These are phyloP conservation scores for Bipolaris zeicola DNA, from an alignment of 2,329 filamentous ascomycete species.

Conservation along the genomic window DNA sequence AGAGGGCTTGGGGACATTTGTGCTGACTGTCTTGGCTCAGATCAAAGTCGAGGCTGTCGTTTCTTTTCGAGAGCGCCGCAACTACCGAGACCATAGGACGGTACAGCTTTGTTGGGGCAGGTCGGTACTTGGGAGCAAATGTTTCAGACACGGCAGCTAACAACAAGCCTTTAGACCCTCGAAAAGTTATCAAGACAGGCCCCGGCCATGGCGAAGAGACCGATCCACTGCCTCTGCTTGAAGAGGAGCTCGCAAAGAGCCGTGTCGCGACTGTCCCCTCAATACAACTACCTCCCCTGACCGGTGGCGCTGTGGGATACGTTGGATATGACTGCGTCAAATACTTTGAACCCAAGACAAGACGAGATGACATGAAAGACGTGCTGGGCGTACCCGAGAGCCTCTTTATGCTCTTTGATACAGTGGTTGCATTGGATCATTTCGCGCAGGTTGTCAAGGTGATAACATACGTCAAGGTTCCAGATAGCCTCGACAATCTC, in stretches of 20 bases:
- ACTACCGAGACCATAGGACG: slow-evolving; percentile 89
- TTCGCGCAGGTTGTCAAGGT: slow-evolving; percentile 93
- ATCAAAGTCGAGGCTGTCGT: slow-evolving; percentile 76
- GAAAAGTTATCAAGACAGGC: slow-evolving; percentile 84
- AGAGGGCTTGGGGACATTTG: neutral
- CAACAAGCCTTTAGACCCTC: slow-evolving; percentile 55
- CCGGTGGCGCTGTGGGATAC: slow-evolving; percentile 92
- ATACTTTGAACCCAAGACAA: slow-evolving; percentile 98
- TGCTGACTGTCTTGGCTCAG: slow-evolving; percentile 38
- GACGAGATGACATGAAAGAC: slow-evolving; percentile 83
- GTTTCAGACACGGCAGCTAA: neutral
- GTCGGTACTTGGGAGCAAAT: slow-evolving; percentile 49
- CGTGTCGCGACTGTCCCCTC: slow-evolving; percentile 83
- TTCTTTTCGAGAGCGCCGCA: slow-evolving; percentile 93
- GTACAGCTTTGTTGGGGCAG: slow-evolving; percentile 93
- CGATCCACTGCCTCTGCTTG: slow-evolving; percentile 83
- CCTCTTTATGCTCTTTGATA: slow-evolving; percentile 96
- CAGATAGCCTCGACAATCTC: slow-evolving; percentile 59
- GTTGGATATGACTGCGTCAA: slow-evolving; percentile 96
- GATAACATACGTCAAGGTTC: slow-evolving; percentile 84
- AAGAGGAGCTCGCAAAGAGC: slow-evolving; percentile 78
- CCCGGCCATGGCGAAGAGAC: slow-evolving; percentile 81
- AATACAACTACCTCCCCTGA: slow-evolving; percentile 81
- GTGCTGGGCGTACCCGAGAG: slow-evolving; percentile 88
- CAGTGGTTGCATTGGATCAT: slow-evolving; percentile 90